Evolutionary conservation across 805 yeast species (phyloP), one percentile per base, ranked within the genome.

Genomic region (Danielozyma ontarioensis): DNA sequence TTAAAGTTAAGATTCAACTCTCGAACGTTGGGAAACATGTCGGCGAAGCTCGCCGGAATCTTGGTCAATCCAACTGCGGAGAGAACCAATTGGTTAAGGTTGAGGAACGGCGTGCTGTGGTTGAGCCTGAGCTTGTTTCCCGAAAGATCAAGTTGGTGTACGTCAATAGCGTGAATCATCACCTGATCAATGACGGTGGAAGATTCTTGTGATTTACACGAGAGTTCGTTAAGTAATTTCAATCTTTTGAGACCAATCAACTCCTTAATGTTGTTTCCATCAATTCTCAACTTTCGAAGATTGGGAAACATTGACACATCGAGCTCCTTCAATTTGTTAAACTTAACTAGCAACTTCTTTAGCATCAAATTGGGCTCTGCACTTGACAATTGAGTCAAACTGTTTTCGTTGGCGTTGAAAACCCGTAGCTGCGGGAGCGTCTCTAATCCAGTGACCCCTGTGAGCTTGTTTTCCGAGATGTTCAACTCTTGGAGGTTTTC

Each of bases 1-100:
- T 75, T 75, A 53, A 75, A 75, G 37, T 72, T 74, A 33, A 75
- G 56, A 39, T 74, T 73, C 34, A 75, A 49, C 30, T 68, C 72
- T 14, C 61, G 38, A 27, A 75, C 55, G 37, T 72, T 59, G 17
- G 78, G 78, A 44, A 74, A 74, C 24, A 57, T 30, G 2, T 45
- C 35, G 5, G 57, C 45, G 35, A 75, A 65, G 7, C 53, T 44
- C 0, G 18, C 28, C 0, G 79, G 77, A 13, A 74, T 44, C 2
- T 35, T 25, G 3, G 50, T 49, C n/a, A 74, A 40, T 27, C 63
- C 62, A 59, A 68, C 64, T 0, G 79, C 77, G 1, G 75, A 58
- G n/a, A 75, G 40, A n/a, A 57, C 58, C 27, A 75, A 47, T 12
- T 44, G 48, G 19, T 55, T 64, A 11, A 75, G 46, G 44, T 64